Evolutionary conservation across 1,284 basidiomycete genomes (phyloP).

Genomic region (Ustilago shanxiensis): DNA sequence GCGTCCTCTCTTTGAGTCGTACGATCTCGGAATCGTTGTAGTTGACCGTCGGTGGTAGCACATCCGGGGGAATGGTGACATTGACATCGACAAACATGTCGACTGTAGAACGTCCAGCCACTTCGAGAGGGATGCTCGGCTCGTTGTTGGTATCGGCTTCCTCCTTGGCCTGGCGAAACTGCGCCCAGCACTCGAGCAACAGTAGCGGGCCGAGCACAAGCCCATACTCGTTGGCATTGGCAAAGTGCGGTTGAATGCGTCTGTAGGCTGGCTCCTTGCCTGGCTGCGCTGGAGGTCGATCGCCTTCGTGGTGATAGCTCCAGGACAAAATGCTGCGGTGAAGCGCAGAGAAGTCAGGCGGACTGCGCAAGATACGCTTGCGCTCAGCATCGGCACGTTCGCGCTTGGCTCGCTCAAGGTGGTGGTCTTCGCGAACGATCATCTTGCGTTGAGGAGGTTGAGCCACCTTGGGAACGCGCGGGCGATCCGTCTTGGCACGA

Average conservation of each 20-base stretch:
- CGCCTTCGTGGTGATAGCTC: slow-evolving; percentile 81
- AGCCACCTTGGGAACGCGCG: slow-evolving; percentile 66
- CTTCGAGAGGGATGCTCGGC: slow-evolving; percentile 43
- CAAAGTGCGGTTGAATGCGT: slow-evolving; percentile 76
- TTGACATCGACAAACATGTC: slow-evolving; percentile 59
- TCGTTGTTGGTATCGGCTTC: slow-evolving; percentile 73
- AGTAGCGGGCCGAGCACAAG: slow-evolving; percentile 87
- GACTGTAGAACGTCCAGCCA: slow-evolving; percentile 51
- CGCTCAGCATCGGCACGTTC: slow-evolving; percentile 56
- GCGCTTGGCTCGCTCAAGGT: slow-evolving; percentile 42
- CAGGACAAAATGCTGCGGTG: slow-evolving; percentile 87
- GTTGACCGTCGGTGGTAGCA: slow-evolving; percentile 32
- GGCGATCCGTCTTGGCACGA: slow-evolving; percentile 61
- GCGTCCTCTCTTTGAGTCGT: slow-evolving; percentile 82
- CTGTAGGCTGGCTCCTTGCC: slow-evolving; percentile 38
- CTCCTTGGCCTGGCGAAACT: slow-evolving; percentile 80
- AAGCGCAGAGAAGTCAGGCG: slow-evolving; percentile 84
- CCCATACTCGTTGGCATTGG: slow-evolving; percentile 79
- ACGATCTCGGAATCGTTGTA: slow-evolving; percentile 74
- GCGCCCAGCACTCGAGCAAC: slow-evolving; percentile 91
- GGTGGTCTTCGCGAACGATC: slow-evolving; percentile 76
- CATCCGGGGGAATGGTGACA: slow-evolving; percentile 37
- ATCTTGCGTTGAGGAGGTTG: slow-evolving; percentile 78
- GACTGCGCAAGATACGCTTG: slow-evolving; percentile 78
- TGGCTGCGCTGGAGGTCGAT: slow-evolving; percentile 74